Conservation (phyloP, 1,139 yeast species). For the Protomyces lactucae-debilis region DNA sequence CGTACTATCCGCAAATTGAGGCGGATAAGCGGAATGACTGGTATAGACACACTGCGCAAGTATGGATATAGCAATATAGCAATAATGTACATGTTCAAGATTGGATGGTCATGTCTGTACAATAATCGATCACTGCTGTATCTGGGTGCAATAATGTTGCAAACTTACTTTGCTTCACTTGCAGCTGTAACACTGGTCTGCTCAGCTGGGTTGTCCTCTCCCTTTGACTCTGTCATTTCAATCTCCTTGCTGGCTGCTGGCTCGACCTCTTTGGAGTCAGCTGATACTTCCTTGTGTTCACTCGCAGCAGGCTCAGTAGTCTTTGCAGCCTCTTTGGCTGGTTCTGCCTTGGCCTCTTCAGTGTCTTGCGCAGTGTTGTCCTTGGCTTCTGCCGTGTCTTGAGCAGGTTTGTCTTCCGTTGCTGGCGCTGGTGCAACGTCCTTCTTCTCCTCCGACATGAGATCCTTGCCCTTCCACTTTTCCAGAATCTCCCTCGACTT, state of each 20-base stretch:
- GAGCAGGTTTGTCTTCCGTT: background rate
- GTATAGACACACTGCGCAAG: constrained; percentile 17
- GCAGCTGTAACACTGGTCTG: background rate
- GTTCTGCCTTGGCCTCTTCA: background rate
- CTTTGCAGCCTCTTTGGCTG: background rate
- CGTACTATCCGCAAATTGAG: constrained; percentile 66
- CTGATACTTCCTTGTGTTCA: background rate
- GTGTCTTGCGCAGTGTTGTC: background rate
- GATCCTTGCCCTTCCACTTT: constrained; percentile 16
- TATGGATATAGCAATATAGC: constrained; percentile 10
- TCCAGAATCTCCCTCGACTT: constrained; percentile 14
- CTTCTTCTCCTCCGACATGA: constrained; percentile 17
- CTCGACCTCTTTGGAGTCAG: background rate
- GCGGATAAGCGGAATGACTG: constrained; percentile 34
- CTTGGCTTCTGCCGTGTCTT: background rate
- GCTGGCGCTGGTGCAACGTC: background rate
- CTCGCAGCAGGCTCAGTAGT: background rate
- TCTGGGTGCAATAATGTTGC: too few relatives aligned
- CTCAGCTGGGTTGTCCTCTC: background rate
- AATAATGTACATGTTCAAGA: too few relatives aligned
- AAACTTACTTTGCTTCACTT: too few relatives aligned
- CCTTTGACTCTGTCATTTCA: background rate
- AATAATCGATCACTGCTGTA: too few relatives aligned
- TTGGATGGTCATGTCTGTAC: too few relatives aligned
- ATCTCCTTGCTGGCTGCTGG: background rate